These are phyloP conservation scores for Gnomoniopsis sp. DNA, from an alignment of 2,329 filamentous ascomycete species.

Conservation along the genomic window DNA sequence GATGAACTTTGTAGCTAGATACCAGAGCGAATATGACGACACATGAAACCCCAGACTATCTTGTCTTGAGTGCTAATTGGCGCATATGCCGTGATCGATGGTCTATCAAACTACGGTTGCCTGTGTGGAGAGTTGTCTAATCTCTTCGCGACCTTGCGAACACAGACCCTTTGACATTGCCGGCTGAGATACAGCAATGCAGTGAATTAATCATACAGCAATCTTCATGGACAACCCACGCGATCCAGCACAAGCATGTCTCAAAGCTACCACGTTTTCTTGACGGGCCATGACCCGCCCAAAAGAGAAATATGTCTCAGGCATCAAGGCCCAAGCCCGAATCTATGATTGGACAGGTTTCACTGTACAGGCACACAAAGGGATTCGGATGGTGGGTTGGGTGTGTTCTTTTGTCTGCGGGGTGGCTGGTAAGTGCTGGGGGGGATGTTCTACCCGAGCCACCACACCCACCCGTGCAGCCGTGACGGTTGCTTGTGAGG, in stretches of 20 bases:
- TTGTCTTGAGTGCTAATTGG: not conserved
- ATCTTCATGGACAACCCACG: not conserved
- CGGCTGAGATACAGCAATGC: too few species aligned
- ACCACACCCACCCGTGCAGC: not conserved
- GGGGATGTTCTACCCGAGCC: not conserved
- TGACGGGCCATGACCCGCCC: not conserved
- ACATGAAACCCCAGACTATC: not conserved
- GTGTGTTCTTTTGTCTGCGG: not conserved
- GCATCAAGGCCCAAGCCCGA: not conserved
- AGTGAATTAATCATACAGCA: too few species aligned
- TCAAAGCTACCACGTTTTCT: not conserved
- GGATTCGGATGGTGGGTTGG: not conserved
- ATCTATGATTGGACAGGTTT: not conserved
- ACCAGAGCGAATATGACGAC: conserved; percentile 16
- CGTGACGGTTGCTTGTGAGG: not conserved
- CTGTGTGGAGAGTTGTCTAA: too few species aligned
- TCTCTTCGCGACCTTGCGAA: too few species aligned
- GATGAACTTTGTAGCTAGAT: conserved; percentile 13
- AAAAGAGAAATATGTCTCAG: not conserved
- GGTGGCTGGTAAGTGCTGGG: not conserved
- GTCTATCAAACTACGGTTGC: not conserved
- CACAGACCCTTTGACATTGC: too few species aligned
- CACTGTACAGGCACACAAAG: not conserved
- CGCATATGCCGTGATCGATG: not conserved
- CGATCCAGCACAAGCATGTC: not conserved